Evolutionary conservation across 2,329 filamentous ascomycete genomes (phyloP), one percentile per base, ranked within the genome.

Genomic region (Alternaria solani): DNA sequence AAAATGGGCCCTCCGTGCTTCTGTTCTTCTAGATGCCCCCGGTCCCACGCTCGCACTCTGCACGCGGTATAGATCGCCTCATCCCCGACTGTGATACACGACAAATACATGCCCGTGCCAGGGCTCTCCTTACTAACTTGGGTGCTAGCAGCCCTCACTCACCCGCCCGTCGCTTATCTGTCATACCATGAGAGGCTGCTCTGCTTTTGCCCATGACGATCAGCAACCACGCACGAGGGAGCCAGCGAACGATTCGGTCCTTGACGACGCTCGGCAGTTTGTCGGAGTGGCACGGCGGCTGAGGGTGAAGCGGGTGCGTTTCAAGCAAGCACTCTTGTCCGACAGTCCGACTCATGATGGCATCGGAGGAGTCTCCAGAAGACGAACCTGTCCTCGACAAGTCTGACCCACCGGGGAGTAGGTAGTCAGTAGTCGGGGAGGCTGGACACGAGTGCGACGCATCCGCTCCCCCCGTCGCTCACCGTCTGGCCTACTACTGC

Each of bases 171-270:
- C 51, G 47, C 49, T 51, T 58, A 62, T 61, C 58, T 64, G 62
- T 51, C 58, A 46, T 51, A 44, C 48, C 54, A 55, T 66, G 66
- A 71, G 64, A 69, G 63, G 68, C 59, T 51, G 68, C 68, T 65
- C 62, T 61, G 42, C 55, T 55, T 67, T 66, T 68, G 20, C 48
- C 48, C 61, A 52, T 59, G 41, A 30, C 28, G 43, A 55, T 57
- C 53, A 42, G 49, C 54, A 38, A 20, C 26, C 43, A 30, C n/a
- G n/a, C n/a, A n/a, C n/a, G 51, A 38, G 30, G n/a, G 28, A n/a
- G 44, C 20, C n/a, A 34, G 11, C 34, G 30, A 48, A 48, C 30
- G 12, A 48, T 30, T 48, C 46, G 46, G 30, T 36, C 46, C 25
- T 55, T 39, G 39, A n/a, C 39, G 28, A 1, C 20, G 34, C 47